Base-by-base conservation (phyloP, 2,329 filamentous ascomycete species). In the Talaromyces sp. region DNA sequence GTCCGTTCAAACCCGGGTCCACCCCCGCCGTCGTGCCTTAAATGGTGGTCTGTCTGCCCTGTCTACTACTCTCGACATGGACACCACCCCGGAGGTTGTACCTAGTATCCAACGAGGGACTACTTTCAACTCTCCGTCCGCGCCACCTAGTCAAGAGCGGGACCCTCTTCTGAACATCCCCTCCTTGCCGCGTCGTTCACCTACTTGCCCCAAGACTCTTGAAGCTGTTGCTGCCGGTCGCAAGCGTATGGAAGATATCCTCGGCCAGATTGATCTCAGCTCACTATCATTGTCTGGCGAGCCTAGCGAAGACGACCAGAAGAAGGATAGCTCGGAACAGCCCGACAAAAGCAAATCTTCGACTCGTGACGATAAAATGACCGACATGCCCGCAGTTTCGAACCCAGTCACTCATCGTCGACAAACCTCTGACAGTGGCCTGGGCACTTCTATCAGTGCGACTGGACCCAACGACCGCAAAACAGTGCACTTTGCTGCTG, bases 401-500 rank as follows among this genome's bases (percentile, higher is more conserved):
- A 21, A 52, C 24, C 26, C 24, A 13, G 49, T 52, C 49, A 29
- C 49, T 29, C 24, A 29, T 62, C 83, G 87, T 70, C 84, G 86
- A 70, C 88, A 92, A 76, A 84, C 85, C 62, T 95, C 91, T 17
- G 93, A 97, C 78, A 96, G 92, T 73, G 93, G 91, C 58, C 81
- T 97, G 64, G 93, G 93, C 57, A 89, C 91, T 50, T 96, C 92
- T 49, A 82, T 96, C 69, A 84, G 81, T 63, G 89, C 85, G 54
- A 82, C 49, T 3, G 49, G 49, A 27, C 49, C 14, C 1, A 52
- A 29, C 24, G 49, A 52, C 2, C 24, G 14, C 21, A 52, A 52
- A 29, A 29, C 49, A 26, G 49, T 52, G 7, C 49, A 52, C 26
- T 52, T 29, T 31, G 49, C 49, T 29, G 49, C 49, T 52, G 49